Evolutionary conservation across 2,329 filamentous ascomycete species (phyloP), one percentile per base, ranked within the genome.

Genomic region (Colletotrichum sp.): DNA sequence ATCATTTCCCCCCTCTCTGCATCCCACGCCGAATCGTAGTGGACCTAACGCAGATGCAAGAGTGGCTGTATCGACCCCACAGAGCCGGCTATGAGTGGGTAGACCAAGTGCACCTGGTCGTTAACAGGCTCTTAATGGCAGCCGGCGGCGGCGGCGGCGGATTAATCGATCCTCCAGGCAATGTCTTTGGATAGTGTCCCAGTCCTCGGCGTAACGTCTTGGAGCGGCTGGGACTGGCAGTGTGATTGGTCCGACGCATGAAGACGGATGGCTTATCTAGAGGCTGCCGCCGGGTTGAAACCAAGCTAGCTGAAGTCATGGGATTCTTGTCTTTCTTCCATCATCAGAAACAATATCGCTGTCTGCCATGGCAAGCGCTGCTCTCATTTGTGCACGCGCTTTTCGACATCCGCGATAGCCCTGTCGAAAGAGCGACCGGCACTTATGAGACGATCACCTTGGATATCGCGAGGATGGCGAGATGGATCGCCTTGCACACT

Each of bases 251-350:
- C 36, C 56, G 18, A 52, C 58, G 26, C 58, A 67, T 73, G 43
- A 63, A 56, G 62, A 63, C 38, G 26, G 72, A 68, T 24, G 62
- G 73, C 73, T 72, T 75, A 64, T 75, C 73, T 72, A 43, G 36
- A 72, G 73, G 69, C 56, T 67, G 69, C 56, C 63, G 63, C 69
- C 48, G 59, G 63, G 43, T 75, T 73, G 69, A 75, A 75, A 75
- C 73, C 69, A 68, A 30, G 73, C 73, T 75, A 75, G 48, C 13
- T 67, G 62, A n/a, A 68, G 73, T 75, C 73, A 75, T 73, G 69
- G 69, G 73, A 59, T 75, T 75, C 73, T 75, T 73, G 73, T 75
- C 73, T 75, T 69, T 75, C 56, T 75, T 59, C 56, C 34, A 73
- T 75, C 43, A 26, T 59, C 56, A 58, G 73, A 75, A 70, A 75